These are phyloP conservation scores for Trametes cubensis DNA, from an alignment of 768 basidiomycete genomes.

Conservation along the genomic window DNA sequence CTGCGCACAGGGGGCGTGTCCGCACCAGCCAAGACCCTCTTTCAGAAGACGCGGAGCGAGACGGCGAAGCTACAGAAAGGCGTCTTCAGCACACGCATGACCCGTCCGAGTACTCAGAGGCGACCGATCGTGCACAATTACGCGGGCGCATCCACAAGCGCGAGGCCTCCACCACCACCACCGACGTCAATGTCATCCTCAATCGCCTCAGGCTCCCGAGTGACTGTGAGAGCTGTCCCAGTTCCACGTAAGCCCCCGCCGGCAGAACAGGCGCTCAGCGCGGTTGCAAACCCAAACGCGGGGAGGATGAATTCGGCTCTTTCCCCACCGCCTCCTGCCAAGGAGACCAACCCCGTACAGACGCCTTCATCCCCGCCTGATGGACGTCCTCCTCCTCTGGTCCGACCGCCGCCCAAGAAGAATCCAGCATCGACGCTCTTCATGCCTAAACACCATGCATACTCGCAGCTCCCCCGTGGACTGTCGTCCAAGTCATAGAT, in stretches of 20 bases:
- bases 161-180: constrained; percentile 10
- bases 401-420: constrained; percentile 50
- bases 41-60: constrained; percentile 76
- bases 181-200: constrained; percentile 24
- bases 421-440: constrained; percentile 66
- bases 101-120: constrained; percentile 46
- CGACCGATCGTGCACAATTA: constrained; percentile 29
- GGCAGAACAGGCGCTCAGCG: neutral
- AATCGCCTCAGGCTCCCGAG: constrained; percentile 37
- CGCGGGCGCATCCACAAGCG: constrained; percentile 17
- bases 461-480: constrained; percentile 38
- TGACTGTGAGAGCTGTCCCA: constrained; percentile 55
- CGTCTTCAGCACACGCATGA: constrained; percentile 53
- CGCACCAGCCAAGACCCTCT: constrained; percentile 63
- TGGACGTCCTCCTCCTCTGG: constrained; percentile 34
- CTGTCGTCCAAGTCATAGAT: constrained; percentile 19
- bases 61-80: constrained; percentile 68
- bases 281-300: neutral
- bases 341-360: constrained; percentile 4
- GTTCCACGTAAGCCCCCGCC: constrained; percentile 32
- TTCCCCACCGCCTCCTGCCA: constrained; percentile 22
- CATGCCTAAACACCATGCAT: constrained; percentile 74
- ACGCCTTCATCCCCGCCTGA: constrained; percentile 28
- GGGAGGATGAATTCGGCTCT: neutral
- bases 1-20: constrained; percentile 40